These are phyloP conservation scores for Diaporthe sp. DNA, from an alignment of 2,329 filamentous ascomycete genomes.

Conservation along the genomic window DNA sequence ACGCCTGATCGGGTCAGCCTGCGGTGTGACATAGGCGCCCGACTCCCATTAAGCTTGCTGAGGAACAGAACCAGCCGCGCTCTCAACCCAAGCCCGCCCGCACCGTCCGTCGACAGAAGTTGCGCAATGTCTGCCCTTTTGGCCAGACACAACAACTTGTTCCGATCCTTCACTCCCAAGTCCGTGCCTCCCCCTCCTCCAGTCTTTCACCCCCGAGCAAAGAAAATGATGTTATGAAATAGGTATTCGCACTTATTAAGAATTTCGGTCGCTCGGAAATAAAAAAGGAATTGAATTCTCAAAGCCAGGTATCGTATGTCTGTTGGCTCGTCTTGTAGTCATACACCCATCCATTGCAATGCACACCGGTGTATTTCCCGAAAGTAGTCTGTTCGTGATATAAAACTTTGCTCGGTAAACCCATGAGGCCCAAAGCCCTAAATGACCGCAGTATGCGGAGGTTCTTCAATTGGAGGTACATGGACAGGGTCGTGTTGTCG, in stretches of 20 bases:
- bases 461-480: not conserved
- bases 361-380: conserved; percentile 14
- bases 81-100: not conserved
- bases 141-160: not conserved
- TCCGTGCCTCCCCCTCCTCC: not conserved
- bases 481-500: not conserved
- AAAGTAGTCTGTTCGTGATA: not conserved
- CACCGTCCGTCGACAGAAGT: not conserved
- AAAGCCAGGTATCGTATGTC: conserved; percentile 13
- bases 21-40: not conserved
- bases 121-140: not conserved
- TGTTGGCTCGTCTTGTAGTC: conserved; percentile 36
- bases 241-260: conserved; percentile 31
- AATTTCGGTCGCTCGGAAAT: conserved; percentile 5
- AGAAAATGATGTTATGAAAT: conserved; percentile 17
- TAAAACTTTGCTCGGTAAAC: not conserved
- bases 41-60: conserved; percentile 6
- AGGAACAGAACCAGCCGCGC: conserved; percentile 31
- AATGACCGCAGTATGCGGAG: not conserved
- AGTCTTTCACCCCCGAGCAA: not conserved
- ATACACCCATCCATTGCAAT: conserved; percentile 38
- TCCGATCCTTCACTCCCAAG: not conserved
- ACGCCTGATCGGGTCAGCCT: not conserved
- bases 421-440: not conserved
- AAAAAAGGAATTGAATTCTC: conserved; percentile 2